These are phyloP conservation scores for Aethionema arabicum DNA, from an alignment of 345 rosid species.

Conservation along the genomic window DNA sequence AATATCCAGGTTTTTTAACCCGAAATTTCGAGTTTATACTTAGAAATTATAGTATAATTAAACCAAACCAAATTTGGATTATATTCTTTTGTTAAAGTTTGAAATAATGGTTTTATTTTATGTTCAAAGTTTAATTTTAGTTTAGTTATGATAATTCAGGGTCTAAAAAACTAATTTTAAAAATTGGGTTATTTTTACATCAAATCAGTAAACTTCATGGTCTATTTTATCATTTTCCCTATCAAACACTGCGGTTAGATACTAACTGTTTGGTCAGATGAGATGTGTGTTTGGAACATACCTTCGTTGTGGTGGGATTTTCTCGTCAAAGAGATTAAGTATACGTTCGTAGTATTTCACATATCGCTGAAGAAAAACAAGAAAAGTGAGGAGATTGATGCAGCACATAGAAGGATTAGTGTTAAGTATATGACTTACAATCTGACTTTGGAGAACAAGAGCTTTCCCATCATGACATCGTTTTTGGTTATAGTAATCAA, in stretches of 20 bases:
- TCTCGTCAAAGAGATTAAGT: constrained; percentile 57
- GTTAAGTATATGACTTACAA: constrained; percentile 58
- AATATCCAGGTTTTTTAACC: too few species aligned
- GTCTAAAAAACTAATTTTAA: too few species aligned
- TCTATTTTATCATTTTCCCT: too few species aligned
- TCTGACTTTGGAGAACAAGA: constrained; percentile 92
- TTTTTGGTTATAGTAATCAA: constrained; percentile 87
- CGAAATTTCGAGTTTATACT: too few species aligned
- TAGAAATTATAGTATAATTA: too few species aligned
- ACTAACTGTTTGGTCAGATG: constrained; percentile 2
- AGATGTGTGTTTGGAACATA: constrained; percentile 34
- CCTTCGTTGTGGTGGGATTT: constrained; percentile 77
- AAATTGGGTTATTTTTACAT: too few species aligned
- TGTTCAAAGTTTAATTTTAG: too few species aligned
- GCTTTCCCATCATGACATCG: constrained; percentile 91
- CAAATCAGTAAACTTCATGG: too few species aligned
- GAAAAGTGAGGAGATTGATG: constrained; percentile 12
- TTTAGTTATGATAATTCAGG: too few species aligned
- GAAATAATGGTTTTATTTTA: too few species aligned
- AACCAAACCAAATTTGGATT: too few species aligned
- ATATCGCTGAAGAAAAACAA: constrained; percentile 55
- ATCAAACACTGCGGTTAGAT: constrained; percentile 6
- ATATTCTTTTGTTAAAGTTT: too few species aligned
- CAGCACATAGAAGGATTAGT: constrained; percentile 24
- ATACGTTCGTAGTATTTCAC: constrained; percentile 72